Base-by-base conservation (phyloP, 2,329 filamentous ascomycete species). In the Elsinoe batatas region DNA sequence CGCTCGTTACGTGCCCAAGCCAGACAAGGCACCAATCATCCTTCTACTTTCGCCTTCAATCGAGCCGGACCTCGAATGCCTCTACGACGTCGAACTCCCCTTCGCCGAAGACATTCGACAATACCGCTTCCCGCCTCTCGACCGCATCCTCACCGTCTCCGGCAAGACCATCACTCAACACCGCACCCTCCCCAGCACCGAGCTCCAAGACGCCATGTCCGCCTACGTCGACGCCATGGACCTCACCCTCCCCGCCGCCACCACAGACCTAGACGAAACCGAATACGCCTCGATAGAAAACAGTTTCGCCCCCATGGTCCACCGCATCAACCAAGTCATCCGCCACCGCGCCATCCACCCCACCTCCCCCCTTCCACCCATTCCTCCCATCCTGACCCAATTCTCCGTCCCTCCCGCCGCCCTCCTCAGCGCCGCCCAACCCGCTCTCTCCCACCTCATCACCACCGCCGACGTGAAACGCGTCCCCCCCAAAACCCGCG, bases 201-300 rank as follows among this genome's bases (percentile, higher is more conserved):
- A 87, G 32, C 76, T 98, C 20, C 78, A 81, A 54, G 74, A 84
- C 49, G 85, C 89, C 1, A 97, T 98, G 91, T 85, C 84, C 67
- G 82, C 88, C 60, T 97, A 91, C 62, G 89, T 98, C 6, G 89
- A 97, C 67, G 82, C 81, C 6, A 95, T 98, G 91, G 91, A 96
- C 64, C 74, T 98, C 1, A 86, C 85, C 1, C 76, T 69, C 0
- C 82, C 85, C 64, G 74, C 98, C 1, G 85, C 85, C 1, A 76
- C 69, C 0, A 82, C 85, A 64, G 85, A 78, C 8, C 79, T 76
- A 44, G 85, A 95, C 63, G 87, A 93, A 1, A 67, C 72, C 1
- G 88, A 96, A 65, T 91, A 88, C 58, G 83, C 87, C 40, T 75
- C 83, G 0, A 79, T 91, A 47, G 88, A 95, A 38, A 88, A 95